Base-by-base conservation (phyloP, 768 basidiomycete species). In the Clitopilus hobsonii region DNA sequence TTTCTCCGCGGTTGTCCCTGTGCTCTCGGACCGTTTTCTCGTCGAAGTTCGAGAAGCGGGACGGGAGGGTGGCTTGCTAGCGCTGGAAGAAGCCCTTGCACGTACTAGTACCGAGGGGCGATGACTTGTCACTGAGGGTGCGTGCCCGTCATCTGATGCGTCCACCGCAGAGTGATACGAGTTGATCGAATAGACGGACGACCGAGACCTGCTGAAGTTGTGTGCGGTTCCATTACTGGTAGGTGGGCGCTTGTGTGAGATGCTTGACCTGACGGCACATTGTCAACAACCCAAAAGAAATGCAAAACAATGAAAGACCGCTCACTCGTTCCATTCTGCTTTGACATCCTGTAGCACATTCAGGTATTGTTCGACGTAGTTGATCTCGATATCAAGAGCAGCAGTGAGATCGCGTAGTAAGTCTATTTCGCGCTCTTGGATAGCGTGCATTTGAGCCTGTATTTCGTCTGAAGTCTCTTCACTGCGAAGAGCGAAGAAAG, bases 391-490 rank as follows among this genome's bases (percentile, higher is more conserved):
- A 49, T 94, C 86, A 28, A 97, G 71, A 63, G 95, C 82, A 4
- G 71, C 68, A 2, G 83, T 82, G 27, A 97, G 74, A 36, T 89
- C 91, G 28, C 80, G 81, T 5, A 89, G 73, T 60, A 93, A 89
- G 25, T 75, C 71, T 24, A 82, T 74, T 63, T 96, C 93, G 51
- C 86, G 84, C 58, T 91, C 86, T 64, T 92, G 89, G 49, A 97
- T 88, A 0, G 77, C 78, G 50, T 82, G 80, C 79, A 95, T 91
- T 30, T 89, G 83, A 2, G 78, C 78, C n/a, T 84, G 87, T 0
- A 95, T 81, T 58, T 95, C 91, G 64, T 94, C 89, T 7, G 84
- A 80, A 0, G 88, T 86, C 69, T 97, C 93, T 54, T 96, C 92
- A 61, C 94, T 94, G 60, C 7, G 30, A 11, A 49, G 27, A 16